Evolutionary conservation across 1,284 basidiomycete genomes (phyloP).

Genomic region (Cystobasidiaceae sp.): DNA sequence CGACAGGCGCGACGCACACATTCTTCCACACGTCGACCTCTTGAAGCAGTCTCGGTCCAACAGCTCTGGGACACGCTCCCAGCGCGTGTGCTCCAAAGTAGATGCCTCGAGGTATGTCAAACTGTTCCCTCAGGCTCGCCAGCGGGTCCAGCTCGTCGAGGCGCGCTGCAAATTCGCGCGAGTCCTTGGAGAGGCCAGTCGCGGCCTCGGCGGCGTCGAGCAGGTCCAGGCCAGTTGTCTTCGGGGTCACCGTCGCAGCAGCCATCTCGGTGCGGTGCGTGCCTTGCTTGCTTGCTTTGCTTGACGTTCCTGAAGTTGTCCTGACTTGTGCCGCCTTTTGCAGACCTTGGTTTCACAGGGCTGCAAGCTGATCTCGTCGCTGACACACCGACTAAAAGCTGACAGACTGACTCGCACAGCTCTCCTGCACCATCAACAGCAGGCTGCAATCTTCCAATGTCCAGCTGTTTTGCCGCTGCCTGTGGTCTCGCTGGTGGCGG

Average conservation of each 20-base stretch:
- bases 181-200: neutral
- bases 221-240: neutral
- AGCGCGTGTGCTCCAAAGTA: constrained; percentile 97
- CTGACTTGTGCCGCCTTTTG: too few species aligned
- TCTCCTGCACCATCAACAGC: too few species aligned
- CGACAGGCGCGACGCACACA: constrained; percentile 59
- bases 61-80: constrained; percentile 70
- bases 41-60: constrained; percentile 66
- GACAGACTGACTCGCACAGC: too few species aligned
- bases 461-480: too few species aligned
- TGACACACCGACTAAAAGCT: too few species aligned
- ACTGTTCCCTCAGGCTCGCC: neutral
- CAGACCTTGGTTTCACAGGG: too few species aligned
- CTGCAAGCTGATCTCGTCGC: too few species aligned
- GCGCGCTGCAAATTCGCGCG: neutral
- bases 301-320: too few species aligned
- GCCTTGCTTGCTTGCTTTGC: too few species aligned
- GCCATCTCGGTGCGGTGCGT: neutral
- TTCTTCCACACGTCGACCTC: constrained; percentile 81
- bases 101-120: constrained; percentile 45
- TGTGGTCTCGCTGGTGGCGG: too few species aligned
- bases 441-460: too few species aligned
- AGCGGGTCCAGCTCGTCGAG: neutral
- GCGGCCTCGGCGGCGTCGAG: neutral
- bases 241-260: neutral